These are phyloP conservation scores for Prosopis cineraria DNA, from an alignment of 306 rosid species.

Conservation along the genomic window DNA sequence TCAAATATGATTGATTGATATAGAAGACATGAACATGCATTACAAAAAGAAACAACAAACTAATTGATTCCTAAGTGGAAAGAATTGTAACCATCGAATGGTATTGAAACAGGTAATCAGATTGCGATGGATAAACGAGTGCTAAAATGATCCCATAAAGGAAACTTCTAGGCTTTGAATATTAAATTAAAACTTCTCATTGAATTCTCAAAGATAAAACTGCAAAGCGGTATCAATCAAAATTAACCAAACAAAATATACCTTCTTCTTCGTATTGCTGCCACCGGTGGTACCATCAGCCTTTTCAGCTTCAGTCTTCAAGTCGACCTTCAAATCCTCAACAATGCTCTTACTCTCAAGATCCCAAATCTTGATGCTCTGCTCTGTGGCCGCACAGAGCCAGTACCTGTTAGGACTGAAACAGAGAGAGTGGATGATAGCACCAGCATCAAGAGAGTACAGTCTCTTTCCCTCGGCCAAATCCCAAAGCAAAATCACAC, in stretches of 20 bases:
- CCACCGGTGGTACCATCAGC: conserved; percentile 59
- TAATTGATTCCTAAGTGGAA: neutral
- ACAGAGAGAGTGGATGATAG: conserved; percentile 84
- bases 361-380: conserved; percentile 98
- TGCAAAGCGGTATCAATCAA: neutral
- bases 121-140: neutral
- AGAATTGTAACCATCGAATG: neutral
- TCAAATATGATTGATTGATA: neutral
- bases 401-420: conserved; percentile 98
- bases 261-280: conserved; percentile 74
- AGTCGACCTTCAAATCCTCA: conserved; percentile 91
- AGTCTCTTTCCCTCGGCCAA: conserved; percentile 95
- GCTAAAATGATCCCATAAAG: neutral
- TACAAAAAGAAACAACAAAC: neutral
- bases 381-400: conserved; percentile 96
- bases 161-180: neutral
- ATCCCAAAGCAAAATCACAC: conserved; percentile 87
- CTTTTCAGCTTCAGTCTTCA: conserved; percentile 75
- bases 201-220: neutral
- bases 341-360: conserved; percentile 96
- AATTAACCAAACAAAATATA: conserved; percentile 1
- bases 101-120: neutral
- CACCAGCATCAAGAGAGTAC: conserved; percentile 79
- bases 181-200: neutral
- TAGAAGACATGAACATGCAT: too few species aligned